These are phyloP conservation scores for Trichoderma sp. DNA, from an alignment of 2,329 filamentous ascomycete genomes.

Conservation along the genomic window DNA sequence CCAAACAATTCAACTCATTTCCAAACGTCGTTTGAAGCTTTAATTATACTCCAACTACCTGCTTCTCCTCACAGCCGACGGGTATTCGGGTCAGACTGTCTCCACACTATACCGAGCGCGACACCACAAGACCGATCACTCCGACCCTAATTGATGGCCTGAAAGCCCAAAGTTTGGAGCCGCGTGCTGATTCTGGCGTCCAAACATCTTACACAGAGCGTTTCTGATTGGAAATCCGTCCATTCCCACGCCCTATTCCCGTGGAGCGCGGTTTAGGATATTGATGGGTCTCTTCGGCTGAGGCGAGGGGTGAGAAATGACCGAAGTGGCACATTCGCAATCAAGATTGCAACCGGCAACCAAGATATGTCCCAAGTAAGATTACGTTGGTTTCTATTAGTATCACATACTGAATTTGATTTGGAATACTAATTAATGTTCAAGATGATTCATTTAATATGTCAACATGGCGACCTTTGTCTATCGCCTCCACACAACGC, in stretches of 20 bases:
- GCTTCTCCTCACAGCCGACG: not conserved
- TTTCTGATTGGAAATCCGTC: not conserved
- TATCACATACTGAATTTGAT: not conserved
- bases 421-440: not conserved
- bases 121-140: conserved; percentile 3
- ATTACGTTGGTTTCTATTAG: not conserved
- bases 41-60: not conserved
- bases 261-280: not conserved
- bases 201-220: not conserved
- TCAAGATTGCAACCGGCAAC: not conserved
- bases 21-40: not conserved
- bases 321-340: not conserved
- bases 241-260: not conserved
- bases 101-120: not conserved
- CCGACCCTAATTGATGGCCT: not conserved
- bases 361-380: not conserved
- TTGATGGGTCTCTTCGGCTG: not conserved
- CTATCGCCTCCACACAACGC: not conserved
- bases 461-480: not conserved
- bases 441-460: no score
- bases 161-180: not conserved
- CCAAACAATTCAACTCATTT: not conserved
- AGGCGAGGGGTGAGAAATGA: not conserved
- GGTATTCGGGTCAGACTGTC: not conserved
- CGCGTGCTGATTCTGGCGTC: not conserved